These are phyloP conservation scores for Apiospora marii DNA, from an alignment of 2,329 filamentous ascomycete species.

Conservation along the genomic window DNA sequence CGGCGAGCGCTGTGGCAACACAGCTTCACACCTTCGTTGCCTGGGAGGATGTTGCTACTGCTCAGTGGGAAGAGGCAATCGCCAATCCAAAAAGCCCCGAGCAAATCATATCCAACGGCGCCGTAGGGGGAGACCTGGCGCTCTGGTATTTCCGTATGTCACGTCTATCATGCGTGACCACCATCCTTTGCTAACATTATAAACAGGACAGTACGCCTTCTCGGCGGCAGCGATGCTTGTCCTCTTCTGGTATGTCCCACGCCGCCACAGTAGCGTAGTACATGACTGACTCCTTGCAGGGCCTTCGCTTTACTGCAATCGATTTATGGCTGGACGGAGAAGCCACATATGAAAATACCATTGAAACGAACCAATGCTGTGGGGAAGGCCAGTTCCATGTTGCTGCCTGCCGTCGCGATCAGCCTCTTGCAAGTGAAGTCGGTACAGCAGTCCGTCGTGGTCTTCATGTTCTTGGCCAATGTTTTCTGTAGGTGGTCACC, in stretches of 20 bases:
- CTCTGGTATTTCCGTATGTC: slow-evolving; percentile 33
- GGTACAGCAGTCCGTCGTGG: slow-evolving; percentile 27
- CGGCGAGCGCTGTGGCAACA: slow-evolving; percentile 27
- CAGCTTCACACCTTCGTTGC: slow-evolving; percentile 30
- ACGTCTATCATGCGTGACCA: no score
- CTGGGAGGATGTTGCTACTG: slow-evolving; percentile 28
- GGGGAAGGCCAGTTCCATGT: slow-evolving; percentile 30
- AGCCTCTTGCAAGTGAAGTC: slow-evolving; percentile 30
- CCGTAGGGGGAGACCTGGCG: slow-evolving; percentile 29
- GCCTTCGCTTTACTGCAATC: slow-evolving; percentile 32
- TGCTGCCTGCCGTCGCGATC: slow-evolving; percentile 30
- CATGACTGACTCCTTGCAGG: slow-evolving; percentile 10
- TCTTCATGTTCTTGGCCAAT: slow-evolving; percentile 32
- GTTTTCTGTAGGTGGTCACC: slow-evolving; percentile 28
- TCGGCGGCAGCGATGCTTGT: slow-evolving; percentile 29
- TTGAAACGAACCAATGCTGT: slow-evolving; percentile 27
- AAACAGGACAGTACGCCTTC: slow-evolving; percentile 27
- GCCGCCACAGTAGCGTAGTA: neutral
- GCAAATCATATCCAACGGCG: slow-evolving; percentile 30
- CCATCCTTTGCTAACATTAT: neutral
- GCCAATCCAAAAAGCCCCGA: slow-evolving; percentile 29
- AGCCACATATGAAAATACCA: slow-evolving; percentile 20
- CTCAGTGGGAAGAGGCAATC: slow-evolving; percentile 28
- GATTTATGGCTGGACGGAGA: slow-evolving; percentile 30
- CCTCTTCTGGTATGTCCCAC: slow-evolving; percentile 29